Conservation (phyloP, 2,329 filamentous ascomycete species). For the Monilinia vaccinii-corymbosi region DNA sequence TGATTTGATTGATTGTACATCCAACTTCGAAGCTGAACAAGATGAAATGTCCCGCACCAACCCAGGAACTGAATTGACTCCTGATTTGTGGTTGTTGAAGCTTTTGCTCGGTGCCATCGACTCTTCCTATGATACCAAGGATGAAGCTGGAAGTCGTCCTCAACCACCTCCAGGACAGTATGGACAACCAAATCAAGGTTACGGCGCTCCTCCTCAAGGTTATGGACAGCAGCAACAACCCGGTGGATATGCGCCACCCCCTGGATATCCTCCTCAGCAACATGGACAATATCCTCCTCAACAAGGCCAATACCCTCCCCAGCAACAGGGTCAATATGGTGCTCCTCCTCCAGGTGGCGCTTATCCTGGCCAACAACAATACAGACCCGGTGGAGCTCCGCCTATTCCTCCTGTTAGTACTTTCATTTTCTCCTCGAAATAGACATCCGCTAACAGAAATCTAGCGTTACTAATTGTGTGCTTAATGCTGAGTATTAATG, state of each 20-base stretch:
- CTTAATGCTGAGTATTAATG: neutral
- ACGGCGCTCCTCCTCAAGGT: constrained; percentile 5
- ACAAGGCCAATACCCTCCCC: constrained; percentile 28
- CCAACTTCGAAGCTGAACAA: constrained; percentile 7
- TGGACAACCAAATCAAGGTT: constrained; percentile 15
- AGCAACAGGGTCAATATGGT: constrained; percentile 12
- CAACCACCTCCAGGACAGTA: constrained; percentile 18
- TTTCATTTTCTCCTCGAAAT: neutral
- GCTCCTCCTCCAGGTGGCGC: constrained; percentile 7
- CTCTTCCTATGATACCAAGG: constrained; percentile 54
- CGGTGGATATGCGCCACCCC: neutral
- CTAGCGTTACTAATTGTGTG: constrained; percentile 1
- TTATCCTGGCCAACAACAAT: constrained; percentile 7
- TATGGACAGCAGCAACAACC: constrained; percentile 8
- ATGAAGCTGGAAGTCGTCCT: constrained; percentile 35
- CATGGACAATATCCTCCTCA: constrained; percentile 27
- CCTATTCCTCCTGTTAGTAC: constrained; percentile 3
- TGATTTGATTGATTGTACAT: constrained; percentile 8
- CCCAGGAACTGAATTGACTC: neutral
- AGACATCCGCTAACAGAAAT: neutral
- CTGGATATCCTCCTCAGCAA: constrained; percentile 14
- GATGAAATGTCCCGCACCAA: constrained; percentile 5
- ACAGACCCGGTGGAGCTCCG: constrained; percentile 1
- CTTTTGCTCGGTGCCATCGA: constrained; percentile 60
- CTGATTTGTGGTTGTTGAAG: constrained; percentile 33